Evolutionary conservation across 1,284 basidiomycete genomes (phyloP).

Genomic region (Ceratobasidium sp.): DNA sequence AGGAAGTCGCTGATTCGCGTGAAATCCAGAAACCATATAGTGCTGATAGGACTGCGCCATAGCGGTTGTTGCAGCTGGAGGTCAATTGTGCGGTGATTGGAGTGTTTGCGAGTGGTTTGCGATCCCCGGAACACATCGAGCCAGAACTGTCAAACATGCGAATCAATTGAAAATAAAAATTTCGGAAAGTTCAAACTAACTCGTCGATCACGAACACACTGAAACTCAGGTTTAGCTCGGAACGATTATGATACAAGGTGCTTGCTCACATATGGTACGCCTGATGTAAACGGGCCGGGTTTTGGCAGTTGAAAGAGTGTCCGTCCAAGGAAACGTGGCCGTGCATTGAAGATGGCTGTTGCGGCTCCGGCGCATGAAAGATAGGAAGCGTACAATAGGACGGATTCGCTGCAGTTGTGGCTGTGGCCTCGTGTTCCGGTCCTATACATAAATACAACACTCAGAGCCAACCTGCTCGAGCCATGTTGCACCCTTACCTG

Average conservation of each 20-base stretch:
- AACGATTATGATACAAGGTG: conserved; percentile 41
- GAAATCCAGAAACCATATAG: conserved; percentile 63
- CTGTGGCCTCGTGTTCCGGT: conserved; percentile 57
- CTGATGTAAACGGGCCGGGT: conserved; percentile 61
- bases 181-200: conserved; percentile 47
- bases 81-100: conserved; percentile 55
- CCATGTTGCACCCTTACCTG: conserved; percentile 49
- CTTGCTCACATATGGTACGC: conserved; percentile 62
- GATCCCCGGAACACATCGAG: conserved; percentile 59
- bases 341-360: too few species aligned
- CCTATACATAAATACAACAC: conserved; percentile 49
- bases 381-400: conserved; percentile 63
- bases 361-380: conserved; percentile 63
- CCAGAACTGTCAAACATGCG: conserved; percentile 52
- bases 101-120: conserved; percentile 57
- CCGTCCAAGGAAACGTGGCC: too few species aligned
- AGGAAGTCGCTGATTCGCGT: conserved; percentile 52
- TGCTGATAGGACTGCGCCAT: conserved; percentile 65
- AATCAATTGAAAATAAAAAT: neutral
- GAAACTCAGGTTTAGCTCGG: conserved; percentile 52
- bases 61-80: conserved; percentile 55
- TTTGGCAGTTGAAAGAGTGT: conserved; percentile 60
- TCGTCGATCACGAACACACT: conserved; percentile 65
- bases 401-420: conserved; percentile 55
- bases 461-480: neutral